Evolutionary conservation across 177 flowering plant genomes (phyloP), one percentile per base, ranked within the genome.

Genomic region (Tripterygium wilfordii): DNA sequence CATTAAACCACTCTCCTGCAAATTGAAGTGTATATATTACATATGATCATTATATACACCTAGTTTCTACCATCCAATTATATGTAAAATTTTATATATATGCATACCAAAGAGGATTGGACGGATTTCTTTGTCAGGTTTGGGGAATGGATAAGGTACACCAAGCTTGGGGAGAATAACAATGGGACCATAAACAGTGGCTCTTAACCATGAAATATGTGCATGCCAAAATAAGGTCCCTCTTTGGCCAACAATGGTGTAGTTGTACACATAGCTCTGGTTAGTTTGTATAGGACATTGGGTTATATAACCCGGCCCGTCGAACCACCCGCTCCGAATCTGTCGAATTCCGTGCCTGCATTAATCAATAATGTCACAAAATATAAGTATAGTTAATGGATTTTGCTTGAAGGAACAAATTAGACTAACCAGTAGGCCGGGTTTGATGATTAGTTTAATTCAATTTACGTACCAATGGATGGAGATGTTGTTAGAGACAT

Each of bases 281-380:
- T 80, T 83, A 0, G 79, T 74, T 44, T 73, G 90, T 24, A 85
- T 77, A 1, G 95, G 95, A 57, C 88, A 85, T 36, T 85, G 95
- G 1, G 88, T 79, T 2, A 85, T 31, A 29, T 81, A 81, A 0
- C 79, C 76, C 1, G 88, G 85, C 19, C 88, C 92, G 61, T 85
- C 86, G 2, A 81, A 79, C 86, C 88, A 82, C 20, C 82, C 86
- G 18, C 67, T 71, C 43, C 54, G 54, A 3, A 77, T 54, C 45
- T 85, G 88, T 27, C 78, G 35, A 5, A 85, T 15, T 26, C 94
- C 94, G 60, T 84, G 92, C 92, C 88, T 81, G 65, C 18, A 36
- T 36, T 14, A 24, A 27, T 24, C 13, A 6, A 28, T 17, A 15
- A 29, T 36, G 41, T n/a, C n/a, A n/a, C n/a, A n/a, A n/a, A n/a